Base-by-base conservation (phyloP, 2,329 filamentous ascomycete species). In the Escovopsis sp. region DNA sequence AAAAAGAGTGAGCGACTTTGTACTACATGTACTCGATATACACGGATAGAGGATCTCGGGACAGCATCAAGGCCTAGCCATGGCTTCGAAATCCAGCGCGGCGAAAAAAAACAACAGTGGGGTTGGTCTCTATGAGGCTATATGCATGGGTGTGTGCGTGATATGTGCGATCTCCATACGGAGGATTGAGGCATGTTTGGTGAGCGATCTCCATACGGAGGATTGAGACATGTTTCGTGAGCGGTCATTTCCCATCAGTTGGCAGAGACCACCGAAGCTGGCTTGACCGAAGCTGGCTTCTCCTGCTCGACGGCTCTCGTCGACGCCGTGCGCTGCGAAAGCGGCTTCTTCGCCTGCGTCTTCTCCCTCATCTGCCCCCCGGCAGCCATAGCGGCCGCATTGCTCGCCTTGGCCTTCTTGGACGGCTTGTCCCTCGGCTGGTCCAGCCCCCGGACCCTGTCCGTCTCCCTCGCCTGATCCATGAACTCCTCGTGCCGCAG, bases 401-500 rank as follows among this genome's bases (percentile, higher is more conserved):
- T 60, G 19, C 45, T 41, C 11, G 21, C 7, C 38, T 45, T 48
- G 15, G 47, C 49, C 44, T 48, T 51, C 33, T 49, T 55, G 4
- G 48, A 43, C 14, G 38, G 12, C 29, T 51, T 53, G 13, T 56
- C 43, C 15, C 31, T 58, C 33, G 70, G 66, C 8, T 65, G 61
- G 38, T 70, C 66, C 36, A 84, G 62, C 13, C 69, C 72, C 12
- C 84, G 58, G 23, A 66, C 62, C 36, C 65, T 53, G 49, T 94
- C 87, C 4, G 78, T 63, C 6, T 72, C 68, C 31, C 63, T 63
- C 1, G 87, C 87, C 40, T 63, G 57, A 23, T 73, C 68, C 15
- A 74, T 48, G 31, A 92, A 56, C 38, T 78, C 66, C 2, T 75
- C 65, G 26, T 83, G 65, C 1, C 67, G 72, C 21, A 96, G 57